phyloP scores from a whole-genome alignment of 164 flowering plant species.

The Tetrastigma voinierianum region DNA sequence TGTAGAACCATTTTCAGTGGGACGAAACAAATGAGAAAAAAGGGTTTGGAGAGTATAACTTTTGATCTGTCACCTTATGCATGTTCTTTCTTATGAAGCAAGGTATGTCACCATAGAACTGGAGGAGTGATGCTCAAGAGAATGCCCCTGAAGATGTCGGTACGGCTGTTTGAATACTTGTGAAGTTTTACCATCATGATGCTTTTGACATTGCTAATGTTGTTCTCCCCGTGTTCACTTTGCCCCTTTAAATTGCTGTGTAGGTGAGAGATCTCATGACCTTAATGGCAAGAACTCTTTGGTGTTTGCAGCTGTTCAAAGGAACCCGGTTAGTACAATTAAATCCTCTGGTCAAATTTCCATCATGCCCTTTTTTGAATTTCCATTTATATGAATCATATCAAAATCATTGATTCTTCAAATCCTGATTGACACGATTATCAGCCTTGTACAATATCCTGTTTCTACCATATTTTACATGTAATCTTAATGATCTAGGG shows the following conservation, averaged over 20 bases:
- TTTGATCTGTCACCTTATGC: slow-evolving; percentile 5
- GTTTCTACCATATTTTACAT: not conserved
- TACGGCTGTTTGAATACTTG: not conserved
- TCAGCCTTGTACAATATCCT: not conserved
- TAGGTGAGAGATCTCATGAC: slow-evolving; percentile 11
- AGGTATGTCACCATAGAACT: slow-evolving; percentile 23
- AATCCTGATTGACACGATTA: not conserved
- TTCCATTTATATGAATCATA: no score
- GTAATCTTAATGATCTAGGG: not conserved
- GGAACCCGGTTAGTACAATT: slow-evolving; percentile 25
- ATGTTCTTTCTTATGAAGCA: slow-evolving; percentile 22
- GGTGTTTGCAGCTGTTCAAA: slow-evolving; percentile 11
- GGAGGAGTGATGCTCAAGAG: not conserved
- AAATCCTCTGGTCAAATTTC: slow-evolving; percentile 14
- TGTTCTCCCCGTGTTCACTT: not conserved
- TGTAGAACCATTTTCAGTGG: not conserved
- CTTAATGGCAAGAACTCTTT: slow-evolving; percentile 7
- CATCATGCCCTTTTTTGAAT: not conserved
- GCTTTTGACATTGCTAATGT: not conserved
- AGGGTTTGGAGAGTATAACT: slow-evolving; percentile 8
- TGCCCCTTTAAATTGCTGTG: not conserved
- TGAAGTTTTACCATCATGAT: slow-evolving; percentile 1
- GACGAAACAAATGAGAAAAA: slow-evolving; percentile 1
- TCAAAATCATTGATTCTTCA: not conserved
- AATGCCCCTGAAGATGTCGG: slow-evolving; percentile 8